Base-by-base conservation (phyloP, 2,329 filamentous ascomycete species). In the Gaeumannomyces tritici region DNA sequence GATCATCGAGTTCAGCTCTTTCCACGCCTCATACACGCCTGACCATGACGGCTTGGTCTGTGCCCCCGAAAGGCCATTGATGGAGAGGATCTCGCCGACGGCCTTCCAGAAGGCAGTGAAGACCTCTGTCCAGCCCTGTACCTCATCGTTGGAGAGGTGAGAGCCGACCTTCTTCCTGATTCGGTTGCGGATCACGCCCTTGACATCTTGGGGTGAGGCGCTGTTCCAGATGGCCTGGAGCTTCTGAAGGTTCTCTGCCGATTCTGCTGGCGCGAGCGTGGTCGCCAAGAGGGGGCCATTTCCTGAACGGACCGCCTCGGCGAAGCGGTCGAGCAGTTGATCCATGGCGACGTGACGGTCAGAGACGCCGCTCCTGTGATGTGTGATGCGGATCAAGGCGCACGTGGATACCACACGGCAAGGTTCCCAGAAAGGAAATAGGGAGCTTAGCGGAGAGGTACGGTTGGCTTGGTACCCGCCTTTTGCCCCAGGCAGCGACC, bases 21-120 rank as follows among this genome's bases (percentile, higher is more conserved):
- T 96, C 93, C 95, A 98, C 13, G 87, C 79, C 65, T 92, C 89
- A 71, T 96, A 99, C 0, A 93, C 89, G 62, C 84, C 88, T n/a
- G 83, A 82, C 87, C 90, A 96, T 63, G 89, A 85, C n/a, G 84
- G 77, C 68, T 73, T 62, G 26, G 55, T 6, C 12, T 31, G 55
- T 18, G 75, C 72, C 12, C 71, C 26, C n/a, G 63, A 69, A 24
- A 80, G 76, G 64, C 86, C 83, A 63, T 89, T 83, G 13, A 84
- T 83, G 18, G 83, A 83, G 61, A 95, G 75, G 31, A 97, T 83
- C 68, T 90, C 87, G 35, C 86, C 87, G 54, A 89, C 76, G 28
- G 90, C 90, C 69, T 89, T 91, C 91, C 93, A 97, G 71, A 93
- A 96, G 26, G 85, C 80, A 47, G 83, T 79, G 71, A 93, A 96